Base-by-base conservation (phyloP, 176 grass and related monocot species). In the Oryza glaberrima region DNA sequence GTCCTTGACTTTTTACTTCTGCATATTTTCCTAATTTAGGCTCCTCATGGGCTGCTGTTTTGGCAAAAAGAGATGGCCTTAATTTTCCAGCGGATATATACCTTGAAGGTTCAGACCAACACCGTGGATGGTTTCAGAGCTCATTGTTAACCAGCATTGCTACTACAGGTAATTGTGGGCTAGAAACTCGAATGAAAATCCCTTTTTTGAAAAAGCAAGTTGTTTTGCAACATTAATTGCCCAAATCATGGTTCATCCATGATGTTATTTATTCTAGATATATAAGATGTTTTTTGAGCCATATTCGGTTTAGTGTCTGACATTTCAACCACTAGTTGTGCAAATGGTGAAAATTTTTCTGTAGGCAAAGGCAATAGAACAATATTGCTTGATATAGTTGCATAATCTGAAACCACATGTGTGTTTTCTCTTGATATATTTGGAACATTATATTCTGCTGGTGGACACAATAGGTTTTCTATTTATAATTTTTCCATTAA, bases 121-220 rank as follows among this genome's bases (percentile, higher is more conserved):
- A 98, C 84, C 91, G 96, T 66, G 96, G 96, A 79, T 98, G 96
- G 96, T 98, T 98, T 46, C 96, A 98, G 70, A 98, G 96, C 86
- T 98, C 96, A 68, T 81, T 95, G 63, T 87, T 98, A 61, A 98
- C 96, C 45, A 94, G 96, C 87, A 90, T 98, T 90, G 96, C 96
- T 63, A 83, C 96, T 40, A 98, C 93, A 94, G 96, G 96, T 98
- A 90, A 86, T 43, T 78, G 58, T 64, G 6, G 20, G 23, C 14
- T 23, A 70, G 65, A 70, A 48, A 48, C 47, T 76, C 9, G 69
- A 67, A 73, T 38, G 63, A 6, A 25, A 46, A 22, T 35, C 64
- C 41, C 1, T 65, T 77, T 72, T 83, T 20, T 78, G 52, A 7
- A 7, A 67, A 68, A 38, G 67, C 56, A 36, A 28, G 4, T 85